These are phyloP conservation scores for Malus fusca DNA, from an alignment of 306 rosid genomes.

Conservation along the genomic window DNA sequence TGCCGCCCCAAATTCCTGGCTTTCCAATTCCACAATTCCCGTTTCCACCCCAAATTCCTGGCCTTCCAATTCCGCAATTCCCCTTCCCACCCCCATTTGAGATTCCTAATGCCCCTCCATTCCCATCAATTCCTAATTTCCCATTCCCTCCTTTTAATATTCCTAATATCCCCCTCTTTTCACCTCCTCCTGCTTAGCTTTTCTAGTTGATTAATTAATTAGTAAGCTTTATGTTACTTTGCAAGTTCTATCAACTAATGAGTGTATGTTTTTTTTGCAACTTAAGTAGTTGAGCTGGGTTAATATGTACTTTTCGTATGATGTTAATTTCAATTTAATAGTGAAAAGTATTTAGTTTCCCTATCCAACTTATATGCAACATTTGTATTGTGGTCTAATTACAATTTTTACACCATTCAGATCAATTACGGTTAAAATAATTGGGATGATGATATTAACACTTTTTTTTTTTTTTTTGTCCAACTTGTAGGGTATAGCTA, in stretches of 20 bases:
- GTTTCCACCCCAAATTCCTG: background rate
- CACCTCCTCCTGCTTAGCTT: conserved; percentile 10
- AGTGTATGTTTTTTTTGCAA: background rate
- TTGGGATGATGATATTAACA: too few species aligned
- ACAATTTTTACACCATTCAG: background rate
- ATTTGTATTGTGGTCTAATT: background rate
- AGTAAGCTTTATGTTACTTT: background rate
- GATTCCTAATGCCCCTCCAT: background rate
- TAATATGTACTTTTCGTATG: background rate
- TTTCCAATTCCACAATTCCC: background rate
- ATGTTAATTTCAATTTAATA: background rate
- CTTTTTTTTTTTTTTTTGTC: too few species aligned
- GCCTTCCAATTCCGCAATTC: background rate
- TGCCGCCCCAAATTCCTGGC: background rate
- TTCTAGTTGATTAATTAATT: background rate
- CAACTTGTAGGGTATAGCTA: too few species aligned
- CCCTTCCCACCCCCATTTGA: background rate
- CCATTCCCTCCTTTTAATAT: conserved; percentile 9
- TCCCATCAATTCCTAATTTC: background rate
- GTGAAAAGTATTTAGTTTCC: background rate
- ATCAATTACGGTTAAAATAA: background rate
- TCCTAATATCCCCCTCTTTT: conserved; percentile 3
- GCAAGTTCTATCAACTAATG: background rate
- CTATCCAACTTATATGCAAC: background rate
- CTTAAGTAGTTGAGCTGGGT: background rate